Base-by-base conservation (phyloP, 768 basidiomycete species). In the Suillus weaverae region DNA sequence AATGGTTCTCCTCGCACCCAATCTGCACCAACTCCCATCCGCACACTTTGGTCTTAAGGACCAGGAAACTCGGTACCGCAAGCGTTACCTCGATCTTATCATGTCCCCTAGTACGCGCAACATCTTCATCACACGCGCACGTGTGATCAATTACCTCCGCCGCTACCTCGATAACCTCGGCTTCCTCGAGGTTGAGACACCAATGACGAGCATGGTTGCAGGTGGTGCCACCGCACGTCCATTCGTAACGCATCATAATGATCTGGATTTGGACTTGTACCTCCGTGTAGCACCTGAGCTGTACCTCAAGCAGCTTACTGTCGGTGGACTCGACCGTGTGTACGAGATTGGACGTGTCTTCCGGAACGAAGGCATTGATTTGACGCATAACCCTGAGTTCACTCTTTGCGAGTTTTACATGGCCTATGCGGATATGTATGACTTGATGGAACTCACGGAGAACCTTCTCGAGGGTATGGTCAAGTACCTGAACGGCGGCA, bases 341-440 rank as follows among this genome's bases (percentile, higher is more conserved):
- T 99, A 94, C 78, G 97, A 99, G 79, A 98, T 99, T 67, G 97
- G 97, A 3, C 89, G 97, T 48, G 95, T 98, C 14, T 99, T 99
- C 86, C 84, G 97, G 55, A 99, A 99, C 78, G 97, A 99, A 76
- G 93, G 96, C 36, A 99, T 99, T 73, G 97, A 99, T 80, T 81
- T 99, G 69, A 99, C 97, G 20, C 97, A 99, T 78, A 99, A 99
- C 79, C 97, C 97, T 69, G 97, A 99, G 77, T 98, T 98, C 81
- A 93, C 94, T 6, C 97, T 98, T 80, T 99, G 97, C 85, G 97
- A 99, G 81, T 99, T 99, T 80, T 99, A 99, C 75, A 99, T 99
- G 97, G 97, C 97, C 36, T 99, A 98, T 71, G 97, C 97, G 64
- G 97, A 99, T 77, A 96, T 97, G 95, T 91, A 94, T 81, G 97